A percentile compares a stretch with the other conserved stretches of the same genome.
Conservation (phyloP, 2,329 filamentous ascomycete species). For the Dothistroma pini region DNA sequence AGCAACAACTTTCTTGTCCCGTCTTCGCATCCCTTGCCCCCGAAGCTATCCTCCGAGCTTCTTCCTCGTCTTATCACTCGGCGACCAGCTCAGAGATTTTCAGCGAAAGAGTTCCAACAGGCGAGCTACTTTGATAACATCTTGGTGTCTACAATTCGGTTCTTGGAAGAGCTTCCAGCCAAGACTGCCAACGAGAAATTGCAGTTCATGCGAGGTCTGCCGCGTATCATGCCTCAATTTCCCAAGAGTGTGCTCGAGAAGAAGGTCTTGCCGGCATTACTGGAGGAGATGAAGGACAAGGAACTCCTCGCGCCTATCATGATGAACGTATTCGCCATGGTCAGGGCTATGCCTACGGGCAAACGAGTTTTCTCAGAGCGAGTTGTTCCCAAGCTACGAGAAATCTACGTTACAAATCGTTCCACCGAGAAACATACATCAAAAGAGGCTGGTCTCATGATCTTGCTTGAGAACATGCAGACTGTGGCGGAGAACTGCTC, state of each 20-base stretch:
- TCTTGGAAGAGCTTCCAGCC: conserved; percentile 83
- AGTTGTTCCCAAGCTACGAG: conserved; percentile 78
- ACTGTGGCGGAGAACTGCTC: conserved; percentile 75
- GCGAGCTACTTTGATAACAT: conserved; percentile 97
- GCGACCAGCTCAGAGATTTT: conserved; percentile 80
- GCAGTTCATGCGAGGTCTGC: conserved; percentile 84
- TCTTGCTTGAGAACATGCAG: conserved; percentile 78
- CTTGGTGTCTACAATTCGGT: conserved; percentile 91
- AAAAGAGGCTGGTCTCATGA: conserved; percentile 86
- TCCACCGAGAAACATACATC: conserved; percentile 70
- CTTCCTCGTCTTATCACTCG: conserved; percentile 83
- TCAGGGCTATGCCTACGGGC: conserved; percentile 71
- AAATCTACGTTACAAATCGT: conserved; percentile 67
- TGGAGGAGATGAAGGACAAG: conserved; percentile 92
- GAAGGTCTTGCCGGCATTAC: conserved; percentile 80
- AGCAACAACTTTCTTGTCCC: conserved; percentile 72
- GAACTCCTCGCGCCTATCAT: conserved; percentile 81
- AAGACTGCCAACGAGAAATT: conserved; percentile 90
- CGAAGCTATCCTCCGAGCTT: conserved; percentile 69
- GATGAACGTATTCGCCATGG: conserved; percentile 88
- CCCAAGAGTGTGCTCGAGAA: conserved; percentile 91
- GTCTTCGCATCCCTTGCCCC: conserved; percentile 72
- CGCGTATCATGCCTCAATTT: conserved; percentile 84
- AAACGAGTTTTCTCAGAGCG: conserved; percentile 78
- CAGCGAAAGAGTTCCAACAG: conserved; percentile 86